Base-by-base conservation (phyloP, 2,329 filamentous ascomycete species). In the Diplocarpon mali region DNA sequence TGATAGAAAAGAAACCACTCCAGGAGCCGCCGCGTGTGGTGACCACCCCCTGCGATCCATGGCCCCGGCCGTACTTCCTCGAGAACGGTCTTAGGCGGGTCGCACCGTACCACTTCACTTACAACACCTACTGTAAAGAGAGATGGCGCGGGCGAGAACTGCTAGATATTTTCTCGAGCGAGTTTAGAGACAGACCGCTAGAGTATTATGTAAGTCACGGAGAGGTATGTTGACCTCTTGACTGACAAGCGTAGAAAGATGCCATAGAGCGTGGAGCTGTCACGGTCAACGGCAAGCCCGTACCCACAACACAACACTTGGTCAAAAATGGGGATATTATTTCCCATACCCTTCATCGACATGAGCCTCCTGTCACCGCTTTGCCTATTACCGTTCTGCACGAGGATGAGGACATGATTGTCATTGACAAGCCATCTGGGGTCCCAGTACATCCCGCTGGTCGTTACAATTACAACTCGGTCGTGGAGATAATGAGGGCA, bases 341-440 rank as follows among this genome's bases (percentile, higher is more conserved):
- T 44, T 90, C 85, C 10, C 92, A 98, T 65, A 95, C 88, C 3
- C 73, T 94, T 49, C 92, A 98, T 64, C 83, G 92, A 12, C 92
- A 98, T 63, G 92, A 98, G 65, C 92, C 92, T 2, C 92, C 92
- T 1, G 87, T 95, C 28, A 89, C 86, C 2, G 80, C 79, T 13
- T 76, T 85, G 35, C 77, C 85, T 0, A 82, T 98, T 40, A 77
- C 76, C 13, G 75, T 95, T 37, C 79, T 98, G 32, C 84, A 95
- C 64, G 92, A 98, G 64, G 87, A 95, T 56, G 78, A 93, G 37
- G 83, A 89, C 54, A 82, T 98, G 70, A 83, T 98, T 47, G 89
- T 96, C 50, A 94, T 98, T 62, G 88, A 95, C 68, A 98, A 98
- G 65, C 92, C 92, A 0, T 83, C 90, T 0, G 92, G 92, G 6